phyloP scores from a whole-genome alignment of 768 basidiomycete species.

The Chalciporus sphaerocephalus region DNA sequence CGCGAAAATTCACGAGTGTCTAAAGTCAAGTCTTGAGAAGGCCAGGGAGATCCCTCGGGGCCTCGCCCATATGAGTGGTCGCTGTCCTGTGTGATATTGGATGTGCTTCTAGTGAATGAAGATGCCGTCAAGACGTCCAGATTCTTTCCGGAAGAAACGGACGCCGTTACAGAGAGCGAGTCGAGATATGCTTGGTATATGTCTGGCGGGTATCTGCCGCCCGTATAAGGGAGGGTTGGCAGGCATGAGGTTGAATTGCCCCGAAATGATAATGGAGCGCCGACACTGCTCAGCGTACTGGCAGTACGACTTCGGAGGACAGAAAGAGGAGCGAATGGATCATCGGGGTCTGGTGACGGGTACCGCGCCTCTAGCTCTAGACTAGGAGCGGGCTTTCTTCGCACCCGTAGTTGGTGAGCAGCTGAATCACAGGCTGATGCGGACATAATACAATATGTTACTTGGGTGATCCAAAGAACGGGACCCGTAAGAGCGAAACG shows the following conservation, averaged over 20 bases:
- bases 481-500: conserved; percentile 11
- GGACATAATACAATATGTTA: conserved; percentile 30
- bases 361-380: conserved; percentile 52
- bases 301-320: conserved; percentile 58
- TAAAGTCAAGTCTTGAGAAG: conserved; percentile 2
- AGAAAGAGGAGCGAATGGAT: conserved; percentile 68
- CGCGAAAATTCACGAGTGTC: conserved; percentile 12
- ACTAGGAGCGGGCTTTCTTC: conserved; percentile 55
- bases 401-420: conserved; percentile 23
- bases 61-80: conserved; percentile 2
- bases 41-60: conserved; percentile 13
- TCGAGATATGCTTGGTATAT: conserved; percentile 27
- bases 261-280: conserved; percentile 28
- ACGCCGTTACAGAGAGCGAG: conserved; percentile 8
- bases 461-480: conserved; percentile 10
- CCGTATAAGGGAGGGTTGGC: conserved; percentile 29
- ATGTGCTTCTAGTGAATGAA: conserved; percentile 22
- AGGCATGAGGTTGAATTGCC: conserved; percentile 30
- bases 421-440: conserved; percentile 25
- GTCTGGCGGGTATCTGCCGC: conserved; percentile 32
- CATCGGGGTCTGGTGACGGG: conserved; percentile 61
- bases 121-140: conserved; percentile 17
- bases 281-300: conserved; percentile 32
- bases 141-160: conserved; percentile 10
- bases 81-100: conserved; percentile 14